phyloP scores from a whole-genome alignment of 805 yeast species.

The Saccharomyces eubayanus region DNA sequence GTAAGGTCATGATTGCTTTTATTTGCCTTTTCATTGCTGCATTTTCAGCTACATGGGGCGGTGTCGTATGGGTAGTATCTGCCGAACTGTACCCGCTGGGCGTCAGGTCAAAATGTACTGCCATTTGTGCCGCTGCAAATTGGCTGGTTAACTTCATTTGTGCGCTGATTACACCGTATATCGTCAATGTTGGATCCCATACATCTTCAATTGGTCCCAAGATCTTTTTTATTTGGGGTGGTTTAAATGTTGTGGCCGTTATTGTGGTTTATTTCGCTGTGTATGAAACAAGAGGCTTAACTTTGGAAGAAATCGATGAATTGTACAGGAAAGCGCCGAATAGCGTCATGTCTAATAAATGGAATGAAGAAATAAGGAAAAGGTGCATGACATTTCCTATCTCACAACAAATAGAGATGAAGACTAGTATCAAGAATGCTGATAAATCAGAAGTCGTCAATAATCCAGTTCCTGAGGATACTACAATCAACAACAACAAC shows the following conservation, averaged over 20 bases:
- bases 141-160: conserved; percentile 73
- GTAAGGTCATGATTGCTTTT: conserved; percentile 53
- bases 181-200: conserved; percentile 59
- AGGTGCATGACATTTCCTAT: conserved; percentile 2
- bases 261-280: conserved; percentile 57
- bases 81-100: conserved; percentile 63
- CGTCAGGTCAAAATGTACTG: conserved; percentile 68
- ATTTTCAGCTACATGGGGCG: conserved; percentile 81
- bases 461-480: not conserved
- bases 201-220: conserved; percentile 63
- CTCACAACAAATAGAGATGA: not conserved
- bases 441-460: not conserved
- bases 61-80: conserved; percentile 66
- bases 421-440: not conserved
- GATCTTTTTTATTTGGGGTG: conserved; percentile 77
- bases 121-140: conserved; percentile 68
- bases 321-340: conserved; percentile 53
- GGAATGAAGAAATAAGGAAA: conserved; percentile 27
- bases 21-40: conserved; percentile 67
- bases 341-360: conserved; percentile 44
- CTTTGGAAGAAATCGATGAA: conserved; percentile 75
- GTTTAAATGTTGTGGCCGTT: conserved; percentile 50
- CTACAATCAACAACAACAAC: not conserved
- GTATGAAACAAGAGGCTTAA: conserved; percentile 73
- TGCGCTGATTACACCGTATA: conserved; percentile 67